Evolutionary conservation across 2,329 filamentous ascomycete species (phyloP).

Genomic region (Colletotrichum orchidophilum): DNA sequence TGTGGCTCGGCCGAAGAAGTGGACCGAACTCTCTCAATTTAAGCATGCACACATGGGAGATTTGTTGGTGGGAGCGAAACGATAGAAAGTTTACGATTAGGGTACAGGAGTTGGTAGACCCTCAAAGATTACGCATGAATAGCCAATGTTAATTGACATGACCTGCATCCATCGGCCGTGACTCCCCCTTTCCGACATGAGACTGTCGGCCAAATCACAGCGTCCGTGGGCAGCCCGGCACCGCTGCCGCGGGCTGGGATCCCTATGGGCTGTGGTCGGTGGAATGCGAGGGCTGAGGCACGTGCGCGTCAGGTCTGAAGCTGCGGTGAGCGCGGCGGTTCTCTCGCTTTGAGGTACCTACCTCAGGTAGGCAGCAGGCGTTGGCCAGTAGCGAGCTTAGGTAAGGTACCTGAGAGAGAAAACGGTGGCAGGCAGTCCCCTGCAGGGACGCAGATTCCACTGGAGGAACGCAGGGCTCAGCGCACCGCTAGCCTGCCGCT

Average conservation of each 20-base stretch:
- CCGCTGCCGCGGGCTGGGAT: background rate
- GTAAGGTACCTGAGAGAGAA: background rate
- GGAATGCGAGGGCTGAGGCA: constrained; percentile 16
- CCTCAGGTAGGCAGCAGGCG: too few relatives aligned
- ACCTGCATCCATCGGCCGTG: too few relatives aligned
- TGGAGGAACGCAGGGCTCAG: constrained; percentile 11
- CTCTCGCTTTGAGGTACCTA: constrained; percentile 2
- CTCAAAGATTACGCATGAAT: background rate
- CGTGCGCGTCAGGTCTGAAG: background rate
- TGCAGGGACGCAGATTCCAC: constrained; percentile 1
- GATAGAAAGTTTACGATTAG: background rate
- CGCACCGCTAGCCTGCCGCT: constrained; percentile 1
- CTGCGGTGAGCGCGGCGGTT: constrained; percentile 1
- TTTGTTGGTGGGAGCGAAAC: background rate
- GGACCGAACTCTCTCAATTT: background rate
- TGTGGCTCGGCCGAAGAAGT: background rate
- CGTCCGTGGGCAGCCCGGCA: background rate
- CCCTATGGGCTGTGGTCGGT: background rate
- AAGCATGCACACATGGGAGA: background rate
- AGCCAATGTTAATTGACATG: background rate
- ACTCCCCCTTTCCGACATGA: background rate
- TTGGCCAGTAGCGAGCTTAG: background rate
- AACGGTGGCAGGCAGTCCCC: background rate
- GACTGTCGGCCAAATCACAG: constrained; percentile 18
- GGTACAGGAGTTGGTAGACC: background rate